These are phyloP conservation scores for Ploettnerulaceae sp. DNA, from an alignment of 2,329 filamentous ascomycete genomes.

Conservation along the genomic window DNA sequence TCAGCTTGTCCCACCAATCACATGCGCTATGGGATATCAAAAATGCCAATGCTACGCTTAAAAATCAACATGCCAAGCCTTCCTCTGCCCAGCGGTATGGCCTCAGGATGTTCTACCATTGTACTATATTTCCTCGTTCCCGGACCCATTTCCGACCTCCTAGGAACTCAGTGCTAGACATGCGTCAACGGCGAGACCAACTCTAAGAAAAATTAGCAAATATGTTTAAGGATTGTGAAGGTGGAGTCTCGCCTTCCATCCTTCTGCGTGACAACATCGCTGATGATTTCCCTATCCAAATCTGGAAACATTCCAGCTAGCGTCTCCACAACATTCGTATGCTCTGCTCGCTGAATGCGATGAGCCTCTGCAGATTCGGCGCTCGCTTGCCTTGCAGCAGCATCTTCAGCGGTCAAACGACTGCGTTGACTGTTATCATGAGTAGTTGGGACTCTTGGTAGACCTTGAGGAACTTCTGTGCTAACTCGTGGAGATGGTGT, in stretches of 20 bases:
- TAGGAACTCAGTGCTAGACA: conserved; percentile 61
- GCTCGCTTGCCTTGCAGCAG: conserved; percentile 83
- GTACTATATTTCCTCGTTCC: background rate
- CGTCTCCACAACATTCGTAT: conserved; percentile 88
- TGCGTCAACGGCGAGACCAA: conserved; percentile 80
- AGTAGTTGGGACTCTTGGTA: conserved; percentile 22
- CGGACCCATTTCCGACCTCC: background rate
- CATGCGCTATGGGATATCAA: conserved; percentile 15
- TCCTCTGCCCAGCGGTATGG: background rate
- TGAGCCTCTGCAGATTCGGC: conserved; percentile 86
- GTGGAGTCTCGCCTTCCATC: conserved; percentile 70
- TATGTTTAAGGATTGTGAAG: background rate
- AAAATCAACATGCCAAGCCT: conserved; percentile 17
- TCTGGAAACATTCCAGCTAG: conserved; percentile 95
- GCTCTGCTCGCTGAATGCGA: conserved; percentile 76
- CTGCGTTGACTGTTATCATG: conserved; percentile 19
- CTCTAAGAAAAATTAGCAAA: conserved; percentile 45
- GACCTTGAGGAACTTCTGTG: conserved; percentile 23
- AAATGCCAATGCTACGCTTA: conserved; percentile 23
- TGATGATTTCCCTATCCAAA: conserved; percentile 88
- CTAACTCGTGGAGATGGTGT: conserved; percentile 29
- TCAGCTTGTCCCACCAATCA: background rate
- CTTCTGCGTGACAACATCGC: conserved; percentile 93
- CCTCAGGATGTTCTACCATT: conserved; percentile 11
- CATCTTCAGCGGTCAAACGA: conserved; percentile 69